Percentiles rank a stretch among this genome's conserved stretches.
Conservation (phyloP, 805 yeast genomes). For the Pichia pseudocactophila region DNA sequence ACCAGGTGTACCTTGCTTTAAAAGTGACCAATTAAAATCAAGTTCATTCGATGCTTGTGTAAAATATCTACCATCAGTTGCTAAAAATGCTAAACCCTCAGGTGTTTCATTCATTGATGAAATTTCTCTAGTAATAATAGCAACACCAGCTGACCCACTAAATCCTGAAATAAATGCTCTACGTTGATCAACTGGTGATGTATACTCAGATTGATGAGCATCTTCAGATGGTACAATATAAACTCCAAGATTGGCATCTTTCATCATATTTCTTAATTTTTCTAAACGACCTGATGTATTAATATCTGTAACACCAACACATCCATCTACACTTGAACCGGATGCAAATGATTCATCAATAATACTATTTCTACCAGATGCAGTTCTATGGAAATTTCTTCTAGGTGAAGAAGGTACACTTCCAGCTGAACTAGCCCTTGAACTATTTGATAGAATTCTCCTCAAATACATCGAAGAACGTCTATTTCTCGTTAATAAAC, state of each 20-base stretch:
- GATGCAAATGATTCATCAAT: conserved; percentile 22
- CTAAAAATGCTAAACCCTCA: conserved; percentile 46
- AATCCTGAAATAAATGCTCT: conserved; percentile 51
- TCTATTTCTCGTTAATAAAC: conserved; percentile 59
- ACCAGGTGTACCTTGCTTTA: conserved; percentile 42
- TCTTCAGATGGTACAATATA: conserved; percentile 59
- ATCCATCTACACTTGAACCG: conserved; percentile 10
- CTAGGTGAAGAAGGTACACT: conserved; percentile 10
- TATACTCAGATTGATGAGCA: conserved; percentile 57
- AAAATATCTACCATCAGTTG: conserved; percentile 56
- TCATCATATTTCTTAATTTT: conserved; percentile 57
- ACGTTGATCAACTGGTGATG: conserved; percentile 44
- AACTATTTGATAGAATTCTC: conserved; percentile 20
- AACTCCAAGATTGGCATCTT: conserved; percentile 47
- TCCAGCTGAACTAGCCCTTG: conserved; percentile 2
- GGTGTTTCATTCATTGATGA: conserved; percentile 41
- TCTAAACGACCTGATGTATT: conserved; percentile 54
- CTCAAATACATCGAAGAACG: conserved; percentile 40
- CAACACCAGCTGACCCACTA: conserved; percentile 54
- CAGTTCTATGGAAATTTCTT: not conserved
- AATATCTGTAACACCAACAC: conserved; percentile 26
- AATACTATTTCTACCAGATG: not conserved
- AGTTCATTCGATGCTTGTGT: conserved; percentile 49
- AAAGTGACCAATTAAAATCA: conserved; percentile 50
- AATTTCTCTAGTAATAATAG: conserved; percentile 46